Percentiles rank a stretch among this genome's conserved stretches.
phyloP scores from a whole-genome alignment of 768 basidiomycete species.

The Paxillus involutus region DNA sequence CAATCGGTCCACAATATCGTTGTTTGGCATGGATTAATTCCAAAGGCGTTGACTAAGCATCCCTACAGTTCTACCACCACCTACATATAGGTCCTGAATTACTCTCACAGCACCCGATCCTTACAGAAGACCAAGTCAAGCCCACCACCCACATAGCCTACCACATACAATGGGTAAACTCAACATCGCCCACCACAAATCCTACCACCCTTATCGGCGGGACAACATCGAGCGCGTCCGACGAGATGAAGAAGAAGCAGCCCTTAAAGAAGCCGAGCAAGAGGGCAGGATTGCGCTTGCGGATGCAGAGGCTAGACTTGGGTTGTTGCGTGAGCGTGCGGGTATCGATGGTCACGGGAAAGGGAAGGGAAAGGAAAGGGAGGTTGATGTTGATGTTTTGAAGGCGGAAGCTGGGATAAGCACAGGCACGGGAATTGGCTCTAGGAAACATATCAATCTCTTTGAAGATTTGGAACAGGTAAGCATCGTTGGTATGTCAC shows the following conservation, averaged over 20 bases:
- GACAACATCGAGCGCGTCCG: constrained; percentile 84
- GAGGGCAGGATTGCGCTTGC: constrained; percentile 74
- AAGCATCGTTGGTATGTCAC: constrained; percentile 9
- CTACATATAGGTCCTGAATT: background rate
- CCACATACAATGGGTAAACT: constrained; percentile 82
- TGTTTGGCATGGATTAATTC: constrained; percentile 18
- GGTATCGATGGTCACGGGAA: constrained; percentile 40
- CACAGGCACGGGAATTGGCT: constrained; percentile 7
- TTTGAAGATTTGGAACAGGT: constrained; percentile 83
- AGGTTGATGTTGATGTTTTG: constrained; percentile 28
- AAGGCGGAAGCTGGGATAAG: background rate
- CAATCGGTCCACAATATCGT: background rate
- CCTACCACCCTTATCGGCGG: constrained; percentile 81
- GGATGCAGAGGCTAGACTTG: constrained; percentile 79
- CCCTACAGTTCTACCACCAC: background rate
- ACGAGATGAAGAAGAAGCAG: constrained; percentile 81
- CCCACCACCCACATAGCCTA: background rate
- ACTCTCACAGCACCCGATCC: too few relatives aligned
- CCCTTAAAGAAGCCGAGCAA: constrained; percentile 60
- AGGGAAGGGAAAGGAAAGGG: constrained; percentile 37
- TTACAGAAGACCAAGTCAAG: constrained; percentile 8
- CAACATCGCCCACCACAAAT: constrained; percentile 90
- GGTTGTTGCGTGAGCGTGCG: constrained; percentile 60
- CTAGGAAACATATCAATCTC: constrained; percentile 76
- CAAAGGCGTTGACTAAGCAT: constrained; percentile 13